Conservation (phyloP, 139 green algal genomes). For the Chlorella sp. region DNA sequence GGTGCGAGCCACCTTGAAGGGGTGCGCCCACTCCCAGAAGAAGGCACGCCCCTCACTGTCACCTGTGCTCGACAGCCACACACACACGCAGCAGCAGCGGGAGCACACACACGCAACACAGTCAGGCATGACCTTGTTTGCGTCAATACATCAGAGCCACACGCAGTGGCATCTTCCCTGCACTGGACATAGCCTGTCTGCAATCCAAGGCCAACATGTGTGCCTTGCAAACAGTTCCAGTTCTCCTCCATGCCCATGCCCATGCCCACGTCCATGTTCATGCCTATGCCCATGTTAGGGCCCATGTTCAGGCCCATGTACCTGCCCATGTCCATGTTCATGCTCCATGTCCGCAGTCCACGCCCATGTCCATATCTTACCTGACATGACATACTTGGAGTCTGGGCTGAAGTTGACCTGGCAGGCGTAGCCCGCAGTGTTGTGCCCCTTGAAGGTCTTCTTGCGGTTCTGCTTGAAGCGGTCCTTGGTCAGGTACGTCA, state of each 20-base stretch:
- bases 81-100: no score
- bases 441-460: slow-evolving; percentile 94
- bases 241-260: neutral
- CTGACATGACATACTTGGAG: slow-evolving; percentile 25
- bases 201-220: no score
- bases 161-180: no score
- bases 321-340: no score
- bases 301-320: neutral
- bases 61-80: no score
- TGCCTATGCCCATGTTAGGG: neutral
- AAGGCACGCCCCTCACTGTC: slow-evolving; percentile 79
- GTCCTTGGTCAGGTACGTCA: slow-evolving; percentile 88
- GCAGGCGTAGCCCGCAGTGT: slow-evolving; percentile 85
- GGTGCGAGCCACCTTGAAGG: slow-evolving; percentile 43
- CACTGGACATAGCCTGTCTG: no score
- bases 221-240: no score
- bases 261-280: neutral
- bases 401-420: slow-evolving; percentile 49
- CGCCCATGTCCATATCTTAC: no score
- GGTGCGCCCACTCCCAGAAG: slow-evolving; percentile 97
- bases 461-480: slow-evolving; percentile 89
- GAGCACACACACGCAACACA: no score
- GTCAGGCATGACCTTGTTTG: no score
- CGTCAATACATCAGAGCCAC: no score
- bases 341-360: no score